Evolutionary conservation across 768 basidiomycete genomes (phyloP).

Genomic region (Imleria badia): DNA sequence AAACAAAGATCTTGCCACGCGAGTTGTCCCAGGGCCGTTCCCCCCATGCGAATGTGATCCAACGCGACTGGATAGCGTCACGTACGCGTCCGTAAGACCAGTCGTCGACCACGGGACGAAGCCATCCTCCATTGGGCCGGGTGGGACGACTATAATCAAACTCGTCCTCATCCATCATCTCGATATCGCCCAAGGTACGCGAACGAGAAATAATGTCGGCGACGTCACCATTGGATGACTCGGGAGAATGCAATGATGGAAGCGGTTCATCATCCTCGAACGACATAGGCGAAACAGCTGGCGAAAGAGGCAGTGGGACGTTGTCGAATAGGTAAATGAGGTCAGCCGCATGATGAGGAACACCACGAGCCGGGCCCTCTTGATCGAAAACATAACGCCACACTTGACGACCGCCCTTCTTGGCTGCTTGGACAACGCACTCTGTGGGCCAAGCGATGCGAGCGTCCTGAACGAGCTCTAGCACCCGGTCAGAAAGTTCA

Average conservation of each 20-base stretch:
- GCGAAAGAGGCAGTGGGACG: conserved; percentile 52
- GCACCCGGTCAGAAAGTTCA: conserved; percentile 63
- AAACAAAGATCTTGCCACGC: conserved; percentile 65
- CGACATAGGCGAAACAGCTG: conserved; percentile 31
- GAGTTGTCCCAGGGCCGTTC: conserved; percentile 66
- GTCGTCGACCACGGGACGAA: conserved; percentile 58
- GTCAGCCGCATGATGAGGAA: conserved; percentile 71
- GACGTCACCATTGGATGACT: conserved; percentile 25
- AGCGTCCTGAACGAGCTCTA: conserved; percentile 76
- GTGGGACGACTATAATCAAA: conserved; percentile 14
- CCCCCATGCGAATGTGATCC: conserved; percentile 75
- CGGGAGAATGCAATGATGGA: conserved; percentile 30
- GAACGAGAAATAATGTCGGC: conserved; percentile 15
- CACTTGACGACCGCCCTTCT: conserved; percentile 55
- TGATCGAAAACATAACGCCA: conserved; percentile 86
- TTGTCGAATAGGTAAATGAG: conserved; percentile 80
- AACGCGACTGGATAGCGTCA: conserved; percentile 68
- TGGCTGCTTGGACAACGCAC: conserved; percentile 52
- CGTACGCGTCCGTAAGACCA: conserved; percentile 67
- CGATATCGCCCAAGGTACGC: conserved; percentile 27
- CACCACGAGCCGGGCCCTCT: conserved; percentile 62
- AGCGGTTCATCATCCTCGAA: conserved; percentile 35
- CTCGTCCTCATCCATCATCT: conserved; percentile 24
- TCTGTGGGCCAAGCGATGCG: conserved; percentile 79
- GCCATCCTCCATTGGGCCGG: conserved; percentile 45